phyloP scores from a whole-genome alignment of 148 eudicot genomes.

The Talinum fruticosum region DNA sequence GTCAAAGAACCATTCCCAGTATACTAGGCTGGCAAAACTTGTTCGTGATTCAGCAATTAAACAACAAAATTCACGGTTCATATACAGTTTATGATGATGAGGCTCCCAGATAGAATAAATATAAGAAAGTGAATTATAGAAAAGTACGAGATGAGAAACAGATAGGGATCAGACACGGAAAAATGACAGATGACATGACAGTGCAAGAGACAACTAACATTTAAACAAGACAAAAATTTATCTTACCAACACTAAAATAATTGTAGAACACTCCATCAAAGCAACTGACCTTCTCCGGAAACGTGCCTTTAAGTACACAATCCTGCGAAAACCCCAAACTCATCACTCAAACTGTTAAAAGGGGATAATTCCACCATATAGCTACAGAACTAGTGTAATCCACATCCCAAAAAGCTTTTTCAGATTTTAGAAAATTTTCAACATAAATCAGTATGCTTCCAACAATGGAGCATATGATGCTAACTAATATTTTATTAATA shows the following conservation, averaged over 20 bases:
- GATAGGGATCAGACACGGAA: too few species aligned
- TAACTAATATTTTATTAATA: not conserved
- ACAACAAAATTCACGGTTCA: not conserved
- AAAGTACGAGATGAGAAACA: not conserved
- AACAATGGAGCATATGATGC: conserved; percentile 1
- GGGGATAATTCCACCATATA: not conserved
- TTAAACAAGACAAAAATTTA: conserved; percentile 6
- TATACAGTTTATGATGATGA: not conserved
- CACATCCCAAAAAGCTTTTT: not conserved
- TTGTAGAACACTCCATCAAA: conserved; percentile 91
- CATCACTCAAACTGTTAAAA: not conserved
- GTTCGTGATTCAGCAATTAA: not conserved
- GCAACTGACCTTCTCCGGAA: conserved; percentile 73
- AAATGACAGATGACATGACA: conserved; percentile 1
- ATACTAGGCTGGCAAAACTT: not conserved
- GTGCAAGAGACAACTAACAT: not conserved
- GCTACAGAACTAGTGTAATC: not conserved
- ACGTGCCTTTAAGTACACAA: conserved; percentile 45
- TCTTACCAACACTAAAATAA: conserved; percentile 85
- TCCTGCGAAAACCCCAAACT: conserved; percentile 45
- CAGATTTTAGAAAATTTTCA: not conserved
- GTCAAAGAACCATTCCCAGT: not conserved
- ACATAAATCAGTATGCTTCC: too few species aligned
- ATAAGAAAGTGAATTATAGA: too few species aligned
- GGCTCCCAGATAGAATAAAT: not conserved